Conservation (phyloP, 2,329 filamentous ascomycete genomes). For the Cordyceps javanica region DNA sequence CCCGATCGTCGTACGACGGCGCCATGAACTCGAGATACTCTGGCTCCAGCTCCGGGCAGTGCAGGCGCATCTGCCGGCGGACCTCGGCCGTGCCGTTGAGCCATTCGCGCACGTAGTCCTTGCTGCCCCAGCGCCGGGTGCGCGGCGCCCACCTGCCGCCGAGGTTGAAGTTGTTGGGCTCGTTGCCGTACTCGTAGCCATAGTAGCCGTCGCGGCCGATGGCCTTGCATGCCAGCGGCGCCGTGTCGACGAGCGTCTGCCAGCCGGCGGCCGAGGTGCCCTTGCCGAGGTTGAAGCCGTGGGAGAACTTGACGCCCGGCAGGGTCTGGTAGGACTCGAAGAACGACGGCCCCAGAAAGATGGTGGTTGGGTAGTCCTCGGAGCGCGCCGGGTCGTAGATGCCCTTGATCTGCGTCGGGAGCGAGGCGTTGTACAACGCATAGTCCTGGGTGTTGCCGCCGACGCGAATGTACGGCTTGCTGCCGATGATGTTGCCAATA, state of each 20-base stretch:
- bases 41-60: constrained; percentile 41
- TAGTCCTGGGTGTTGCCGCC: constrained; percentile 65
- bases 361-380: constrained; percentile 52
- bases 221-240: constrained; percentile 51
- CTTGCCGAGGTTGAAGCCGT: constrained; percentile 56
- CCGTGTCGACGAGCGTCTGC: constrained; percentile 47
- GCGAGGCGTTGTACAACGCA: constrained; percentile 50
- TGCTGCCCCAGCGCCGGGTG: not conserved
- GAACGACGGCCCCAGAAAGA: constrained; percentile 54
- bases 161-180: constrained; percentile 31
- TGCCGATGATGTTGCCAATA: constrained; percentile 45
- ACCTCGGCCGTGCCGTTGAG: constrained; percentile 46
- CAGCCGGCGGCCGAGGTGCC: constrained; percentile 42
- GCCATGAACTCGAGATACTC: constrained; percentile 32
- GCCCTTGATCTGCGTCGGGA: constrained; percentile 45
- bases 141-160: not conserved
- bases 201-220: constrained; percentile 44
- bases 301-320: constrained; percentile 48
- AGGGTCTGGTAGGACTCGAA: constrained; percentile 58
- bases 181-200: constrained; percentile 59
- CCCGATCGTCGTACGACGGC: constrained; percentile 49
- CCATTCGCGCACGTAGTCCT: constrained; percentile 49
- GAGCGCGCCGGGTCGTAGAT: constrained; percentile 44
- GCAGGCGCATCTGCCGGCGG: constrained; percentile 34
- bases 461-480: constrained; percentile 55